Conservation (phyloP, 2,329 filamentous ascomycete species). For the Phaeomoniella chlamydospora region DNA sequence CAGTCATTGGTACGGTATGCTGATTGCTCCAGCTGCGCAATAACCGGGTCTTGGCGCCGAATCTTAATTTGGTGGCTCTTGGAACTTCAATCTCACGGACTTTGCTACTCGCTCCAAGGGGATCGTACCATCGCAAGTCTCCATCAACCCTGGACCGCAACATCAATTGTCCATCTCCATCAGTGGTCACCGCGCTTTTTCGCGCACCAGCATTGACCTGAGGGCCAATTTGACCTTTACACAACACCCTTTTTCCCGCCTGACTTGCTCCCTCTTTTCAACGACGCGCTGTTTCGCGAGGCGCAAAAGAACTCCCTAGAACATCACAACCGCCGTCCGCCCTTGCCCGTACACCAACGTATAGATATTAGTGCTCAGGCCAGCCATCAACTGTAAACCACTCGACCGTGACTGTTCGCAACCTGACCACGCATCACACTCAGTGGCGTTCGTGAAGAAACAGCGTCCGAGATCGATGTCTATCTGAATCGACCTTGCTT, state of each 20-base stretch:
- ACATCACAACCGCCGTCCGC: no score
- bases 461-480: background rate
- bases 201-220: background rate
- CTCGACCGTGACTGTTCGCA: no score
- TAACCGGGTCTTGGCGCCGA: background rate
- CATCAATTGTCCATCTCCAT: background rate
- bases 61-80: background rate
- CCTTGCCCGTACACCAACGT: no score
- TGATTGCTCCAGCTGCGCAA: background rate
- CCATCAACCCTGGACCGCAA: background rate
- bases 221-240: background rate
- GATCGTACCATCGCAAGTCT: background rate
- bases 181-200: background rate
- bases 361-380: no score
- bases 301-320: no score
- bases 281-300: background rate
- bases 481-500: conserved; percentile 8
- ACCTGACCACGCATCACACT: no score
- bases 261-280: no score
- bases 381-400: no score
- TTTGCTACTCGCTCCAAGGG: background rate
- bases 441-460: no score
- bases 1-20: background rate
- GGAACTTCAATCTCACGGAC: background rate
- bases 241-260: background rate